These are phyloP conservation scores for Carpinus viminea DNA, from an alignment of 306 rosid genomes.

Conservation along the genomic window DNA sequence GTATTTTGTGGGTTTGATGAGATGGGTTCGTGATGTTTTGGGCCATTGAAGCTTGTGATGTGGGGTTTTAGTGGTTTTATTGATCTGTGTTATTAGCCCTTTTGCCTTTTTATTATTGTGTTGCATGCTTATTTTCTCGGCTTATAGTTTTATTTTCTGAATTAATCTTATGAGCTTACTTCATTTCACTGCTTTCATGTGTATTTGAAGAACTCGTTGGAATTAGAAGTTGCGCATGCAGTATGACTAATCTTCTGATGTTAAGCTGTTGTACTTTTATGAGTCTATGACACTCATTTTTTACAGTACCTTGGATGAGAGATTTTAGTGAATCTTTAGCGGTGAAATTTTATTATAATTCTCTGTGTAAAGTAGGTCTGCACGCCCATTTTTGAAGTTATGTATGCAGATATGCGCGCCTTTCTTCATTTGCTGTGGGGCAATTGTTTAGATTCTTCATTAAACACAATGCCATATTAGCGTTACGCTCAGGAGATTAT, in stretches of 20 bases:
- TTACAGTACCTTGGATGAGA: neutral
- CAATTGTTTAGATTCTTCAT: neutral
- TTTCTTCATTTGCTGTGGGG: neutral
- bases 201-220: neutral
- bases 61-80: neutral
- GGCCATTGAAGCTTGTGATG: conserved; percentile 10
- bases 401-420: neutral
- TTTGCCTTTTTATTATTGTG: neutral
- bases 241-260: neutral
- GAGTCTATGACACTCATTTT: neutral
- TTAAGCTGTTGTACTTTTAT: neutral
- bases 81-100: conserved; percentile 12
- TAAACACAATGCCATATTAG: neutral
- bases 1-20: conserved; percentile 10
- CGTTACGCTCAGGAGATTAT: neutral
- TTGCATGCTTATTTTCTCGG: conserved; percentile 6
- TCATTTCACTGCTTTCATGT: neutral
- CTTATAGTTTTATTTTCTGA: neutral
- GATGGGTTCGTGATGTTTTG: neutral
- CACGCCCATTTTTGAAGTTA: neutral
- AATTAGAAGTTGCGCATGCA: neutral
- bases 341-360: neutral
- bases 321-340: neutral
- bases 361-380: neutral
- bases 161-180: neutral